Percentiles rank a stretch among this genome's conserved stretches.
phyloP scores from a whole-genome alignment of 2,329 filamentous ascomycete genomes.

The Aspergillus glaucus region DNA sequence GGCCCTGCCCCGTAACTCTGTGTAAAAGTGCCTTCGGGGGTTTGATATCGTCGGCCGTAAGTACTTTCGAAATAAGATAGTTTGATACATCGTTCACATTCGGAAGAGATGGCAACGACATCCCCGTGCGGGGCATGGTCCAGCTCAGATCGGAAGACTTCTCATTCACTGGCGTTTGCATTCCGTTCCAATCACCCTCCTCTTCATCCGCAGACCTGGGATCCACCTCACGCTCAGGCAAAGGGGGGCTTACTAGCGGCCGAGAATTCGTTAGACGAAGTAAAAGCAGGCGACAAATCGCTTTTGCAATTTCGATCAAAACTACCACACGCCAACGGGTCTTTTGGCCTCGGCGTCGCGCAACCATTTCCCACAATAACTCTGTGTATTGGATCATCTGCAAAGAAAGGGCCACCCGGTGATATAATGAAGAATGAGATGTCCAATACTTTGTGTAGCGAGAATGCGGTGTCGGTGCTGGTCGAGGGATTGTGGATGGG shows the following conservation, averaged over 20 bases:
- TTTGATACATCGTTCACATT: conserved; percentile 73
- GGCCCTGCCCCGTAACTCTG: conserved; percentile 62
- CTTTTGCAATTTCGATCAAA: conserved; percentile 77
- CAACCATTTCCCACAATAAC: conserved; percentile 94
- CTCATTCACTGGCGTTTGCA: conserved; percentile 39
- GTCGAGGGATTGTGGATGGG: conserved; percentile 45
- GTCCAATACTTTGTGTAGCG: conserved; percentile 61
- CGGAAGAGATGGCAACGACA: conserved; percentile 77
- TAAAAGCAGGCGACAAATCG: conserved; percentile 72
- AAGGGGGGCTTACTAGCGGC: conserved; percentile 71
- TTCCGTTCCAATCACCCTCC: conserved; percentile 40
- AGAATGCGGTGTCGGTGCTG: conserved; percentile 52
- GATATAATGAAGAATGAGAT: conserved; percentile 62
- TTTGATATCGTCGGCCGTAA: conserved; percentile 95
- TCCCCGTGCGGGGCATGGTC: conserved; percentile 90
- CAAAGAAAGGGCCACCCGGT: conserved; percentile 70
- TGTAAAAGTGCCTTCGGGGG: conserved; percentile 82
- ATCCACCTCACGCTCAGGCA: conserved; percentile 79
- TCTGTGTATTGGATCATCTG: conserved; percentile 94
- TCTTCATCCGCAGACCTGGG: conserved; percentile 53
- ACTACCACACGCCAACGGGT: conserved; percentile 82
- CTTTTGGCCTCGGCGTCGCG: conserved; percentile 73
- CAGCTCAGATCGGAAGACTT: conserved; percentile 53
- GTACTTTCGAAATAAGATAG: conserved; percentile 81
- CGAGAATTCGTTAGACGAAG: conserved; percentile 76